phyloP scores from a whole-genome alignment of 2,329 filamentous ascomycete species.

The Fusarium napiforme region DNA sequence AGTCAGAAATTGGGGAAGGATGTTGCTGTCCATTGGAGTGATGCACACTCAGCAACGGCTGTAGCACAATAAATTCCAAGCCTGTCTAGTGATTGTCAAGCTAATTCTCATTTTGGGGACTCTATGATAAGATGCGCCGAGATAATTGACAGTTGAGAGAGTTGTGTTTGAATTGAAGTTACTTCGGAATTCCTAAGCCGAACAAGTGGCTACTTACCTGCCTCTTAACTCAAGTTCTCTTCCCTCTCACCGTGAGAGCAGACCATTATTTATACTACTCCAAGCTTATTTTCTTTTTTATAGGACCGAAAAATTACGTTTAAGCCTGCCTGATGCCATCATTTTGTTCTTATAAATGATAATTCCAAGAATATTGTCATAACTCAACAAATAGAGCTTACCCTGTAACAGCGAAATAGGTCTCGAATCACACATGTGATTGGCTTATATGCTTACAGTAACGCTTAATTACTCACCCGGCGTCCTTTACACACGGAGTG shows the following conservation, averaged over 20 bases:
- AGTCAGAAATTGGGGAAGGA: too few relatives aligned
- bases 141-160: background rate
- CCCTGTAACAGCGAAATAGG: background rate
- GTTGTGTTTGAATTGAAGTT: background rate
- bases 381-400: background rate
- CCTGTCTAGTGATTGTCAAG: too few relatives aligned
- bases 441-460: background rate
- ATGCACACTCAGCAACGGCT: background rate
- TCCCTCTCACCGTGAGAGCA: background rate
- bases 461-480: background rate
- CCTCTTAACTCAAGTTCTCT: background rate
- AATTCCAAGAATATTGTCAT: background rate
- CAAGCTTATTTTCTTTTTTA: background rate
- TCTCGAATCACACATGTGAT: background rate
- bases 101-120: background rate
- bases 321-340: background rate
- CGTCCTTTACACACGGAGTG: background rate
- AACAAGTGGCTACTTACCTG: too few relatives aligned
- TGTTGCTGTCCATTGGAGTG: background rate
- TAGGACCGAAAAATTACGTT: background rate
- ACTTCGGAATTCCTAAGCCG: rapidly evolving
- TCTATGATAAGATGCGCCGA: background rate
- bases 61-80: background rate
- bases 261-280: too few relatives aligned
- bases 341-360: background rate